Evolutionary conservation across 257 asterid genomes (phyloP), one percentile per base, ranked within the genome.

Genomic region (Haberlea rhodopensis): DNA sequence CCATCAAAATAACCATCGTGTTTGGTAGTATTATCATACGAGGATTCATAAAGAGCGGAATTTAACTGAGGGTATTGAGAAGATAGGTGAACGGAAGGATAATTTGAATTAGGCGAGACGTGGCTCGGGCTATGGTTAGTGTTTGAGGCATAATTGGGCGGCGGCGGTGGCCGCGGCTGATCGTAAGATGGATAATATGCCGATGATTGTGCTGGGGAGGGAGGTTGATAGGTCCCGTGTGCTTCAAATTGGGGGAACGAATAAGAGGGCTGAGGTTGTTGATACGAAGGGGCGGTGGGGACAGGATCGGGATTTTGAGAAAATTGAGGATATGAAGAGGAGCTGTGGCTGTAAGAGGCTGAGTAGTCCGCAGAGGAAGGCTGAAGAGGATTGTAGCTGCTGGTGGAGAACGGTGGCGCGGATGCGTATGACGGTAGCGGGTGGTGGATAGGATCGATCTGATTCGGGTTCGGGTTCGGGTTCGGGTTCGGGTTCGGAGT

Each of bases 351-450:
- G 75, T 82, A 76, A 53, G 75, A 19, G 16, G 85, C 11, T 55
- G 83, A 62, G 82, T 80, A 65, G 55, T 76, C 81, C 45, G 79
- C 16, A 23, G 86, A 43, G 45, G 82, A 26, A 15, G 74, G 79
- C 55, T 84, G 76, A 13, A 73, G 73, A 62, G 83, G 74, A 16
- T 81, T 34, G 74, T 78, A 78, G 22, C 4, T 23, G 53, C 32
- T 76, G 68, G 97, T 71, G 23, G 91, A 65, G 77, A 63, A 83
- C 6, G 92, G 95, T 62, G 95, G 92, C 5, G 96, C 95, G 24
- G 96, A 78, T 53, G 84, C 87, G 82, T 90, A 82, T 15, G 94
- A 73, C 60, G 89, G 79, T 52, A 80, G 82, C 43, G 75, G 75
- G 74, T 56, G 82, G 71, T 8, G 68, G 46, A 29, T 61, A 72